These are phyloP conservation scores for Solanum appendiculatum DNA, from an alignment of 257 asterid genomes.

Conservation along the genomic window DNA sequence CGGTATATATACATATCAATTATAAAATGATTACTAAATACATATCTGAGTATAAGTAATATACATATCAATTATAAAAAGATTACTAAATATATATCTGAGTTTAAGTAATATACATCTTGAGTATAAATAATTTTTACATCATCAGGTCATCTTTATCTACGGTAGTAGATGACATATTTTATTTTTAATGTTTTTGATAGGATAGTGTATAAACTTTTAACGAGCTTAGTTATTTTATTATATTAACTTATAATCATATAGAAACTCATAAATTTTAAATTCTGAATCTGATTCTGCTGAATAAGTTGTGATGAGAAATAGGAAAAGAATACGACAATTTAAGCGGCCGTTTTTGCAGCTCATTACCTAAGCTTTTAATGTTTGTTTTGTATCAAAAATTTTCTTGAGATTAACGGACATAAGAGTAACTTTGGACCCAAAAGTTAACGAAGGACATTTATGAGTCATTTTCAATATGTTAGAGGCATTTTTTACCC, in stretches of 20 bases:
- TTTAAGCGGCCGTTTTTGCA: background rate
- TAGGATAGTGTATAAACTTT: background rate
- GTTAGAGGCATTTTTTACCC: too few relatives aligned
- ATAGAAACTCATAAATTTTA: too few relatives aligned
- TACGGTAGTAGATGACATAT: background rate
- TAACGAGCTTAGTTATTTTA: too few relatives aligned
- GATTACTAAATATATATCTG: background rate
- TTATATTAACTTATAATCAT: too few relatives aligned
- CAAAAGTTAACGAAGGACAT: too few relatives aligned
- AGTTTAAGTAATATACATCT: background rate
- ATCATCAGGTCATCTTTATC: background rate
- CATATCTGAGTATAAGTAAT: background rate
- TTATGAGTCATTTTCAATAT: too few relatives aligned
- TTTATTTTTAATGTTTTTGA: too few relatives aligned
- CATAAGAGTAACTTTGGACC: too few relatives aligned
- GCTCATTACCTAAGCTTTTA: background rate
- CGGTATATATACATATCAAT: background rate
- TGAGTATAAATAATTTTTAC: background rate
- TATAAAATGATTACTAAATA: background rate
- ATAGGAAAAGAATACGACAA: background rate
- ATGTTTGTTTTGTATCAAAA: too few relatives aligned
- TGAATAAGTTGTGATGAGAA: too few relatives aligned
- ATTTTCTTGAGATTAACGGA: too few relatives aligned
- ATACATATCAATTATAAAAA: background rate
- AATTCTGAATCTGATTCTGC: too few relatives aligned